Conservation (phyloP, 306 rosid genomes). For the Vicia villosa region DNA sequence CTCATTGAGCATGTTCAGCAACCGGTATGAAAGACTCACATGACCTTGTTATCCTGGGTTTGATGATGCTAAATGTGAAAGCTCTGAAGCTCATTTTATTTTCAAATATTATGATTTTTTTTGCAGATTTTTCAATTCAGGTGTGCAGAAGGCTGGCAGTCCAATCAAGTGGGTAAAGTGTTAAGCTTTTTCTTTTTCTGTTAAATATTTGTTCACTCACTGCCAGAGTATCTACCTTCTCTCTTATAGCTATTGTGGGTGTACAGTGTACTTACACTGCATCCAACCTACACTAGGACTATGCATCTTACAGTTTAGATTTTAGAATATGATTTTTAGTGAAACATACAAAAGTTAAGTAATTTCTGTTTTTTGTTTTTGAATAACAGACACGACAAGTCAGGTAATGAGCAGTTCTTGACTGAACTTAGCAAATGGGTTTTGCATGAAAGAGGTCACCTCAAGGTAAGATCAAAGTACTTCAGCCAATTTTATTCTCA, state of each 20-base stretch:
- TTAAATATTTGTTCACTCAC: constrained; percentile 12
- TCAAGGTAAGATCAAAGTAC: constrained; percentile 62
- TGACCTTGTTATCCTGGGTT: constrained; percentile 20
- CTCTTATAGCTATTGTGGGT: constrained; percentile 13
- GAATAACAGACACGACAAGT: constrained; percentile 69
- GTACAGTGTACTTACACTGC: background rate
- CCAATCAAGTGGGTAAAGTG: constrained; percentile 67
- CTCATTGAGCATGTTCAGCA: constrained; percentile 81
- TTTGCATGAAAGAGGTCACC: constrained; percentile 97
- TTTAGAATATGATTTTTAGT: background rate
- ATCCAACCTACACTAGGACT: background rate
- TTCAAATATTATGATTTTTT: constrained; percentile 27
- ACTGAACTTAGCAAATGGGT: constrained; percentile 94
- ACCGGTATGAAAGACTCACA: constrained; percentile 55
- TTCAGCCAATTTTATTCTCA: constrained; percentile 1
- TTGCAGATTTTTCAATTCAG: constrained; percentile 80
- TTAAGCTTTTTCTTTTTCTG: constrained; percentile 2
- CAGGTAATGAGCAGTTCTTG: constrained; percentile 89
- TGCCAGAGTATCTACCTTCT: background rate
- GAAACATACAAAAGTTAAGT: background rate
- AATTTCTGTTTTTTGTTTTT: constrained; percentile 6
- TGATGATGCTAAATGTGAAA: constrained; percentile 4
- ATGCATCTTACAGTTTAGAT: background rate
- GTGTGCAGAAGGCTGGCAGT: constrained; percentile 85
- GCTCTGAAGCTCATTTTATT: constrained; percentile 21